Evolutionary conservation across 495 filamentous ascomycete species (phyloP), one percentile per base, ranked within the genome.

Genomic region (Aeminium ludgeri): DNA sequence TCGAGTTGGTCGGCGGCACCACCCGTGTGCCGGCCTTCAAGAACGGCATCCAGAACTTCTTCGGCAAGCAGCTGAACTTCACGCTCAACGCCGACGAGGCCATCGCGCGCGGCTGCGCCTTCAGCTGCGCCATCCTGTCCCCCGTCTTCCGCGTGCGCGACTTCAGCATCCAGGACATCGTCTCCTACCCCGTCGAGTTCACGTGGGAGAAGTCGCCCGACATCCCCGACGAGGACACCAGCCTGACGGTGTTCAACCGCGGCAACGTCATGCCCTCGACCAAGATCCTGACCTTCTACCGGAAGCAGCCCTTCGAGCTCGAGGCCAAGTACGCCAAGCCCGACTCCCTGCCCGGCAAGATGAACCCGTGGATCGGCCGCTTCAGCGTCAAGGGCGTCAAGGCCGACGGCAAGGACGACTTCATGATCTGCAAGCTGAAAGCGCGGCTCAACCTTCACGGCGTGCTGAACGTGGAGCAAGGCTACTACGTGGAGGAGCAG

Each of bases 261-360:
- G 89, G 86, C 63, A 95, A 94, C 51, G 80, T 94, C 39, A 82
- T 99, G 69, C 89, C 89, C 36, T 96, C 89, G 5, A 99, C 89
- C 44, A 99, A 99, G 73, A 99, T 99, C 49, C 78, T 99, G 35
- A 99, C 89, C 20, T 99, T 96, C 72, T 96, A 96, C 71, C 80
- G 89, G 46, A 96, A 95, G 68, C 84, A 96, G 60, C 68, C 85
- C 2, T 99, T 99, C 63, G 84, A 96, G 54, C 70, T 99, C 16
- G 89, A 99, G 67, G 89, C 89, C 43, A 78, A 77, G 53, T 99
- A 96, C 56, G 75, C 80, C 33, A 78, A 92, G 51, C 80, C 84
- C 13, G 86, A 93, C 17, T 56, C 63, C 30, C 73, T 99, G n/a
- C 89, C 89, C 34, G 89, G 87, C 53, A 87, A 85, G 73, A 70